These are phyloP conservation scores for Vicia sativa DNA, from an alignment of 306 rosid species.

Conservation along the genomic window DNA sequence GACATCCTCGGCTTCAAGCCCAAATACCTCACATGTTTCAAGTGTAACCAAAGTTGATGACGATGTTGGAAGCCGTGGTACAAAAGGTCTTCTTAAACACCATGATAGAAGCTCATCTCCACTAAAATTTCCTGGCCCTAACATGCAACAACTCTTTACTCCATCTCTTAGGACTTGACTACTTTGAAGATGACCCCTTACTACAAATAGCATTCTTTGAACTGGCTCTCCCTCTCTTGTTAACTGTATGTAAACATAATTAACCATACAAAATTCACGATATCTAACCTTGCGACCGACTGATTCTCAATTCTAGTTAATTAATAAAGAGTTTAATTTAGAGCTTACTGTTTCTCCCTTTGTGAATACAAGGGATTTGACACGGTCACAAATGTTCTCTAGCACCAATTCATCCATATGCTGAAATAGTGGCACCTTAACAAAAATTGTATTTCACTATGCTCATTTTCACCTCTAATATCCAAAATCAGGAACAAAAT, in stretches of 20 bases:
- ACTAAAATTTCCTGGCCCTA: slow-evolving; percentile 93
- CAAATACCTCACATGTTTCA: slow-evolving; percentile 85
- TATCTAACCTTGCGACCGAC: too few relatives aligned
- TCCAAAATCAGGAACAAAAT: neutral
- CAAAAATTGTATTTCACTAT: neutral
- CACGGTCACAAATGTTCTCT: slow-evolving; percentile 93
- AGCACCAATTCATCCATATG: slow-evolving; percentile 92
- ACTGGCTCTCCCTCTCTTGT: slow-evolving; percentile 91
- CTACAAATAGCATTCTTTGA: slow-evolving; percentile 89
- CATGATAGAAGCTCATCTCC: slow-evolving; percentile 93
- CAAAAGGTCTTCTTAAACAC: slow-evolving; percentile 82
- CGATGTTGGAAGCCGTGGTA: slow-evolving; percentile 77
- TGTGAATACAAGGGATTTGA: slow-evolving; percentile 87
- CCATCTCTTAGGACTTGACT: slow-evolving; percentile 89
- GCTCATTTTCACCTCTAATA: neutral
- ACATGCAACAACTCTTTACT: slow-evolving; percentile 85
- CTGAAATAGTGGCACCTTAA: slow-evolving; percentile 86
- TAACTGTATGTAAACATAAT: slow-evolving; percentile 49
- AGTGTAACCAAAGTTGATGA: slow-evolving; percentile 73
- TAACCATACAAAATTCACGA: neutral
- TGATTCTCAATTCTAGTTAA: too few relatives aligned
- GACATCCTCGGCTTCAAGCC: slow-evolving; percentile 79
- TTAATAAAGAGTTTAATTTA: neutral
- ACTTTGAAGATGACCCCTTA: slow-evolving; percentile 92
- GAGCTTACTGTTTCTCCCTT: slow-evolving; percentile 87